Percentiles rank a stretch among this genome's conserved stretches.
phyloP scores from a whole-genome alignment of 768 basidiomycete genomes.

The Phanerochaete carnosa region DNA sequence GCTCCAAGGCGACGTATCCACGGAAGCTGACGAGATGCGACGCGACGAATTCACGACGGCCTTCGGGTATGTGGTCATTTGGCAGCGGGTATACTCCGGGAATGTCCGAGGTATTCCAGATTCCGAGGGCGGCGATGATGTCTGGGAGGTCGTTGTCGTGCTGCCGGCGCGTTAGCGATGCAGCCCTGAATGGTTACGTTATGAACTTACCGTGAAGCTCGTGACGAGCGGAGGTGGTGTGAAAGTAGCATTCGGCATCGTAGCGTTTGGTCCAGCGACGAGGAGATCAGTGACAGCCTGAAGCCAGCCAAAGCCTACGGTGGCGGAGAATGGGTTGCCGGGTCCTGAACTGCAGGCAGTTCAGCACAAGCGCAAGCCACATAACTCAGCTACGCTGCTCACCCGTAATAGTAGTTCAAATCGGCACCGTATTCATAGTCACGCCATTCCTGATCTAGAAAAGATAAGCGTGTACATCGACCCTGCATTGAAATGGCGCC shows the following conservation, averaged over 20 bases:
- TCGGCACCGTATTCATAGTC: constrained; percentile 45
- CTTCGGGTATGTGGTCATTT: constrained; percentile 23
- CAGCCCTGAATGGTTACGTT: neutral
- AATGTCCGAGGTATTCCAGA: constrained; percentile 37
- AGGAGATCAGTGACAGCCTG: constrained; percentile 37
- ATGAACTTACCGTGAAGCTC: constrained; percentile 38
- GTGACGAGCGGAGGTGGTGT: constrained; percentile 39
- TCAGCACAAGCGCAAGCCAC: neutral
- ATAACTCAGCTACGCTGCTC: constrained; percentile 1
- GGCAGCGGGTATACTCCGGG: constrained; percentile 36
- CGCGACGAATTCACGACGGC: constrained; percentile 34
- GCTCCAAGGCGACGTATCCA: constrained; percentile 40
- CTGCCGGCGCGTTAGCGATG: constrained; percentile 16
- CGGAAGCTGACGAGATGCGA: constrained; percentile 39
- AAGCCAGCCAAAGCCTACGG: constrained; percentile 38
- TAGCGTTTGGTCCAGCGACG: constrained; percentile 27
- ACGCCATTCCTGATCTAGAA: constrained; percentile 36
- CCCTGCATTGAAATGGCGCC: neutral
- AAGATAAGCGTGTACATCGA: neutral
- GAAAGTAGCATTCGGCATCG: constrained; percentile 23
- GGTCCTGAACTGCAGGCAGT: constrained; percentile 35
- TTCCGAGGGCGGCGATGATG: constrained; percentile 37
- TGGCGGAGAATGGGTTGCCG: constrained; percentile 39
- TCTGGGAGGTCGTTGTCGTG: constrained; percentile 45
- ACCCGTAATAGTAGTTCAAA: constrained; percentile 46